Evolutionary conservation across 768 basidiomycete species (phyloP).

Genomic region (Hypholoma fasciculare): DNA sequence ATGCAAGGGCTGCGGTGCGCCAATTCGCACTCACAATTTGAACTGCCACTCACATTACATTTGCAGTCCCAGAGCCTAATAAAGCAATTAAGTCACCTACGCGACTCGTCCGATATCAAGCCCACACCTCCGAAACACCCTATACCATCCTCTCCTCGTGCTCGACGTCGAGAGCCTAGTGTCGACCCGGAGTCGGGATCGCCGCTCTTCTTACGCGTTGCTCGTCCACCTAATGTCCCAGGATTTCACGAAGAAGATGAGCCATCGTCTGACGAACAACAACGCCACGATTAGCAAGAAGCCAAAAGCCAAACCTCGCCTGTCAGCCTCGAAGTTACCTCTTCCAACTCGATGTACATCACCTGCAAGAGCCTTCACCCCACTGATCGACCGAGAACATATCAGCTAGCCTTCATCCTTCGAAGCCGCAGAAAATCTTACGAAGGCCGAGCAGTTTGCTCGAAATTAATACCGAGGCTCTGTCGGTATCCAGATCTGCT

Average conservation of each 20-base stretch:
- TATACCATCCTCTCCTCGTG: constrained; percentile 48
- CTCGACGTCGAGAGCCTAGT: constrained; percentile 41
- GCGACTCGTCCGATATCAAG: constrained; percentile 57
- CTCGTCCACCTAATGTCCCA: constrained; percentile 66
- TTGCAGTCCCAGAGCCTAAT: constrained; percentile 57
- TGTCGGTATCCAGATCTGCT: constrained; percentile 52
- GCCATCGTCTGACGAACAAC: constrained; percentile 43
- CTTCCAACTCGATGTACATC: constrained; percentile 44
- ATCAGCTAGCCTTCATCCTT: constrained; percentile 12
- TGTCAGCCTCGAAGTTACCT: constrained; percentile 49
- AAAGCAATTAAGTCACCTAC: constrained; percentile 64
- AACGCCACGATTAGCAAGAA: constrained; percentile 41
- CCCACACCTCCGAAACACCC: constrained; percentile 32
- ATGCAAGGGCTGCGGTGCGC: constrained; percentile 73
- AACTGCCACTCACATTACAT: constrained; percentile 10
- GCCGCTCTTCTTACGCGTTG: constrained; percentile 54
- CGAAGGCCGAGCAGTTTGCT: constrained; percentile 59
- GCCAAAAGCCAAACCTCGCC: constrained; percentile 45
- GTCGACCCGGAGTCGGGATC: constrained; percentile 36
- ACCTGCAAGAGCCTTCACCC: constrained; percentile 30
- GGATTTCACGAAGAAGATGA: constrained; percentile 73
- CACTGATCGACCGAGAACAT: constrained; percentile 17
- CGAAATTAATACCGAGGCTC: constrained; percentile 37
- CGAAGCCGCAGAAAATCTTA: constrained; percentile 39
- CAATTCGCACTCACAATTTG: neutral